Base-by-base conservation (phyloP, 306 rosid genomes). In the Vicia faba region DNA sequence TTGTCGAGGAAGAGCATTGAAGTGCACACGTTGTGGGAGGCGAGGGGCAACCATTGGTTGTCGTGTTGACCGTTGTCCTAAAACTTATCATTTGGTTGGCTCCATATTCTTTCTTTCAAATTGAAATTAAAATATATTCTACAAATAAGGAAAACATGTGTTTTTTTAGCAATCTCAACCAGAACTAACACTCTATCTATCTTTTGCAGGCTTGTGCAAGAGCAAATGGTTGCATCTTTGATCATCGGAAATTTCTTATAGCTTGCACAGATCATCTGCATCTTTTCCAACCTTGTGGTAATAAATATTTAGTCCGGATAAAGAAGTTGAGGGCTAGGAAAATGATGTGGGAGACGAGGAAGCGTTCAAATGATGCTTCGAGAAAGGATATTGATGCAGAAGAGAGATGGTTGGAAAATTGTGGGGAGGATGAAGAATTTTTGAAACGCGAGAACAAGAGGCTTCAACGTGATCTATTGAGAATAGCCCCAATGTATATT, bases 341-440 rank as follows among this genome's bases (percentile, higher is more conserved):
- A 82, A 77, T 93, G 89, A 89, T 88, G 87, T 75, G 83, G 84
- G 98, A 87, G 78, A 61, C 83, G 55, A 89, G 89, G 80, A 93
- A 89, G 82, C 61, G 69, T 63, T 83, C 96, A 71, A 93, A 85
- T 75, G 98, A 93, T 77, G 87, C 88, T 58, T 77, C 63, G 66
- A 83, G 87, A 66, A 93, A 78, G 88, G 98, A 93, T 67, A 80
- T 93, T 71, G 96, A 83, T 71, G 90, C 95, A 61, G 98, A 93
- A 78, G 97, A 93, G 81, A 89, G 81, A 83, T 93, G 98, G 98
- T 73, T 93, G 63, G 98, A 93, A 78, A 93, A 93, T 54, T 93
- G 98, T 76, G 98, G 98, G 6, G 98, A 93, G 86, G 98, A 93
- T 80, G 98, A 93, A 76, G 98, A 93, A 71, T 93, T 93, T 86